A percentile compares a stretch with the other conserved stretches of the same genome.
Evolutionary conservation across 768 basidiomycete genomes (phyloP).

Genomic region (Mycena kentingensis): DNA sequence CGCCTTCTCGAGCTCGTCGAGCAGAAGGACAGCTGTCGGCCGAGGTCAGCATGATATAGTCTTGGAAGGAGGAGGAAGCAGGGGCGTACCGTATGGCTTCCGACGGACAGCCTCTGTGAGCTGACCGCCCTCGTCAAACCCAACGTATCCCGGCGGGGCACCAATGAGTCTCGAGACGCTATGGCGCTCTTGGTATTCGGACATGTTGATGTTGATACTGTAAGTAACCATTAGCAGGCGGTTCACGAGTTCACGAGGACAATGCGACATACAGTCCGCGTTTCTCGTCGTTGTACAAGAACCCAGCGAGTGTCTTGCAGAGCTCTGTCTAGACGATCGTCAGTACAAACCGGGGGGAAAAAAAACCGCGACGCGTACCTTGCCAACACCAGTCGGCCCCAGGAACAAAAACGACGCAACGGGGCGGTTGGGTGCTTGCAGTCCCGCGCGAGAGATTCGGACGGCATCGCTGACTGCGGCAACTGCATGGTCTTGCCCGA

Average conservation of each 20-base stretch:
- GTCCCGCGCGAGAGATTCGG: constrained; percentile 86
- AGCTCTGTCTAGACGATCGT: constrained; percentile 67
- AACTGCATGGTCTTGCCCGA: constrained; percentile 92
- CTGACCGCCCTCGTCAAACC: constrained; percentile 89
- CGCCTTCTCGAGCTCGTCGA: constrained; percentile 92
- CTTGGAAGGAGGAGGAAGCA: not conserved
- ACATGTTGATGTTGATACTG: constrained; percentile 93
- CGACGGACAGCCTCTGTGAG: constrained; percentile 91
- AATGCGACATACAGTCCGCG: constrained; percentile 68
- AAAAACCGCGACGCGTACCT: constrained; percentile 43
- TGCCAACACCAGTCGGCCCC: constrained; percentile 87
- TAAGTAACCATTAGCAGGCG: not conserved
- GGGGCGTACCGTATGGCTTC: constrained; percentile 76
- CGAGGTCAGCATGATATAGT: not conserved
- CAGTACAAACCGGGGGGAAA: constrained; percentile 4
- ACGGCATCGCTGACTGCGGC: constrained; percentile 86
- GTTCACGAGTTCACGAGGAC: not conserved
- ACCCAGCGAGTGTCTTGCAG: constrained; percentile 83
- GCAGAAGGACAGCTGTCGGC: constrained; percentile 64
- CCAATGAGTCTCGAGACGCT: constrained; percentile 90
- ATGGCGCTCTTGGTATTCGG: constrained; percentile 93
- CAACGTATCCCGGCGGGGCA: constrained; percentile 91
- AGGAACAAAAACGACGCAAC: constrained; percentile 92
- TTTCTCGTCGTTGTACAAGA: constrained; percentile 89
- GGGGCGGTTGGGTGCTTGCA: constrained; percentile 86